phyloP scores from a whole-genome alignment of 306 rosid species.

The Spatholobus suberectus region DNA sequence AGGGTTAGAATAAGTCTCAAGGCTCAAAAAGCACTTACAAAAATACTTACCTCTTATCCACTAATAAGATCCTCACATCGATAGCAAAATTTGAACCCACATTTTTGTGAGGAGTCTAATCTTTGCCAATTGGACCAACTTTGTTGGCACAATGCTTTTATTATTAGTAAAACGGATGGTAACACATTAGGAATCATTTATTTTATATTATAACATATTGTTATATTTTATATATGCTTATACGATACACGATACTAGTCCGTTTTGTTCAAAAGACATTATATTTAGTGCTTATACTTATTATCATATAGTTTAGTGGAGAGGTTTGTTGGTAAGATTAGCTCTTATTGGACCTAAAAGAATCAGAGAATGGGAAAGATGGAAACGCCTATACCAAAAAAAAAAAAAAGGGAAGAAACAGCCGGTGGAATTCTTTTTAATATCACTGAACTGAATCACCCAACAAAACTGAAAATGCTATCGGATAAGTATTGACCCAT shows the following conservation, averaged over 20 bases:
- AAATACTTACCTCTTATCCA: too few species aligned
- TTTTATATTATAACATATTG: too few species aligned
- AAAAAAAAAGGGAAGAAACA: not conserved
- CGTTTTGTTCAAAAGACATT: not conserved
- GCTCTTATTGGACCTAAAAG: not conserved
- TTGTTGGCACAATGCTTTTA: too few species aligned
- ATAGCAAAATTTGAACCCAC: too few species aligned
- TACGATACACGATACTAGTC: not conserved
- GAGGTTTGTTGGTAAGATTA: not conserved
- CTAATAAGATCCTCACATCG: too few species aligned
- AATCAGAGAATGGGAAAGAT: not conserved
- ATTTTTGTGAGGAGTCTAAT: too few species aligned
- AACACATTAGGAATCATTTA: too few species aligned
- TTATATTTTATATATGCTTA: too few species aligned
- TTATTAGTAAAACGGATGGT: too few species aligned
- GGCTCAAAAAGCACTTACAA: too few species aligned
- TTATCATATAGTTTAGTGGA: not conserved
- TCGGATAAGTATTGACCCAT: conserved; percentile 9
- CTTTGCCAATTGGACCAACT: too few species aligned
- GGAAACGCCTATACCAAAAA: not conserved
- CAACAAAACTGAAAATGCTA: not conserved
- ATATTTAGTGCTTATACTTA: not conserved
- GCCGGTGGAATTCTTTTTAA: not conserved
- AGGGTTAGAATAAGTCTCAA: too few species aligned
- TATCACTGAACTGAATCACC: not conserved